Percentiles rank a stretch among this genome's conserved stretches.
phyloP scores from a whole-genome alignment of 441 rosid species.

The Populus hybrid region DNA sequence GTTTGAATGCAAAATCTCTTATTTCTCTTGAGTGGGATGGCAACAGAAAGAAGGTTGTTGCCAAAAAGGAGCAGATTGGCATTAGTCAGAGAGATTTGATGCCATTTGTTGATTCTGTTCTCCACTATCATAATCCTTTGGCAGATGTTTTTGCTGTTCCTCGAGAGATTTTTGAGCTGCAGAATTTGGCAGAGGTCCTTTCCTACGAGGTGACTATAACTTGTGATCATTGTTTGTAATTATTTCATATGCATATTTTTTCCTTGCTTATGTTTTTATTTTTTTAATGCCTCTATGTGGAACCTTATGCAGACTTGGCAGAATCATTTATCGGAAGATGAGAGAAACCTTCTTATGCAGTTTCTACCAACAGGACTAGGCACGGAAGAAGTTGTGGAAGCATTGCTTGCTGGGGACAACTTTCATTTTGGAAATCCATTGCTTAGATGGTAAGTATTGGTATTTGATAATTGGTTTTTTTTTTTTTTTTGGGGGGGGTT shows the following conservation, averaged over 20 bases:
- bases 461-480: background rate
- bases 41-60: slow-evolving; percentile 53
- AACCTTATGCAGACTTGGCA: slow-evolving; percentile 65
- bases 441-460: slow-evolving; percentile 63
- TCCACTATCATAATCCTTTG: slow-evolving; percentile 39
- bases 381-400: slow-evolving; percentile 53
- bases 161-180: slow-evolving; percentile 63
- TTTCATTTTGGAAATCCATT: slow-evolving; percentile 86
- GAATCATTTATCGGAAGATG: slow-evolving; percentile 61
- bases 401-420: slow-evolving; percentile 72
- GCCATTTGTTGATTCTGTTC: slow-evolving; percentile 45
- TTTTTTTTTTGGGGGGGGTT: background rate
- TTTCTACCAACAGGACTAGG: slow-evolving; percentile 72
- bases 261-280: background rate
- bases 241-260: slow-evolving; percentile 10
- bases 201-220: slow-evolving; percentile 59
- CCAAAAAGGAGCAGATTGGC: slow-evolving; percentile 87
- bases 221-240: background rate
- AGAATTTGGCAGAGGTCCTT: slow-evolving; percentile 59
- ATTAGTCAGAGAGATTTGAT: slow-evolving; percentile 62
- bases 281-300: slow-evolving; percentile 14
- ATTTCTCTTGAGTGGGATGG: slow-evolving; percentile 87
- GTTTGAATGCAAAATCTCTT: slow-evolving; percentile 52
- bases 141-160: slow-evolving; percentile 74
- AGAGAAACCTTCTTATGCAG: slow-evolving; percentile 63